Percentiles rank a stretch among this genome's conserved stretches.
phyloP scores from a whole-genome alignment of 176 grass and related monocot genomes.

The Miscanthus lutarioriparius region DNA sequence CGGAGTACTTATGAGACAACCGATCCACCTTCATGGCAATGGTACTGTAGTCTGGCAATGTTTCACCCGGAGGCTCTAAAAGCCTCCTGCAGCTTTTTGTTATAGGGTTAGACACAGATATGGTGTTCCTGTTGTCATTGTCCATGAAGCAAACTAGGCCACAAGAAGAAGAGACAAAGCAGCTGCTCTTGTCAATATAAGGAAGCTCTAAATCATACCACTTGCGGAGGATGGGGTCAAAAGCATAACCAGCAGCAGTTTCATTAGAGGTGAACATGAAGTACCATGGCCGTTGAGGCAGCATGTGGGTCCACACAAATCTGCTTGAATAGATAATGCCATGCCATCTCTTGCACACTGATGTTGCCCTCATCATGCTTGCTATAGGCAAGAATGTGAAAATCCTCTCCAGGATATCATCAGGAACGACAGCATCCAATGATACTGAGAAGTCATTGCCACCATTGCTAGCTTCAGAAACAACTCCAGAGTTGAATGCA shows the following conservation, averaged over 20 bases:
- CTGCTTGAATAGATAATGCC: conserved; percentile 61
- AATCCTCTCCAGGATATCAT: conserved; percentile 86
- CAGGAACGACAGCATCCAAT: conserved; percentile 62
- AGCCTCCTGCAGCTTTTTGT: conserved; percentile 66
- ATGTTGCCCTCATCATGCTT: conserved; percentile 65
- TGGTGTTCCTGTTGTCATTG: conserved; percentile 52
- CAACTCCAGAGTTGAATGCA: conserved; percentile 32
- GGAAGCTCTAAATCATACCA: conserved; percentile 85
- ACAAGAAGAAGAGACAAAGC: conserved; percentile 69
- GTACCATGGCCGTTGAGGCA: conserved; percentile 88
- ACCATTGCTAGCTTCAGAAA: conserved; percentile 34
- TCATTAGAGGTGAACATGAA: conserved; percentile 89
- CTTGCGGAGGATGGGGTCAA: conserved; percentile 72
- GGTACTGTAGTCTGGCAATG: conserved; percentile 71
- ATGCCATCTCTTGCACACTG: conserved; percentile 83
- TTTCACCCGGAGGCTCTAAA: conserved; percentile 58
- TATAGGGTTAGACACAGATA: conserved; percentile 88
- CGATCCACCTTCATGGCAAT: conserved; percentile 74
- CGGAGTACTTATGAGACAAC: conserved; percentile 58
- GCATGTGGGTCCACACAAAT: conserved; percentile 61
- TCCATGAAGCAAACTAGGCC: conserved; percentile 94
- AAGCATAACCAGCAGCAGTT: conserved; percentile 68
- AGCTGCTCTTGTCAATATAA: conserved; percentile 71
- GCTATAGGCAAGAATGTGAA: conserved; percentile 82
- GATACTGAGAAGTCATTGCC: conserved; percentile 48